Evolutionary conservation across 2,329 filamentous ascomycete genomes (phyloP).

Genomic region (Colletotrichum euphorbiae): DNA sequence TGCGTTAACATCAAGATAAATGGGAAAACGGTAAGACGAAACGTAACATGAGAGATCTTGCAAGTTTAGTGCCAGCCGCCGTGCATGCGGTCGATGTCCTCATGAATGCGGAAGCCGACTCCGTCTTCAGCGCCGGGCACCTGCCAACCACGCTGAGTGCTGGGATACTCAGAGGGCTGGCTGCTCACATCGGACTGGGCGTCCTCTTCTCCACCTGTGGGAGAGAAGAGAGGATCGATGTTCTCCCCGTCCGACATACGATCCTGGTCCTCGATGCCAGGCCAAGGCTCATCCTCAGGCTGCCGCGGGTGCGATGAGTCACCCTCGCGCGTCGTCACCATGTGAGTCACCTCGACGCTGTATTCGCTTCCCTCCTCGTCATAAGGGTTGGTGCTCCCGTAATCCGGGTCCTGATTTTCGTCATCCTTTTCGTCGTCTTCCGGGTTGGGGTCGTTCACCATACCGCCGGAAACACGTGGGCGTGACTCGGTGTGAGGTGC

Average conservation of each 20-base stretch:
- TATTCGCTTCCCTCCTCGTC: constrained; percentile 48
- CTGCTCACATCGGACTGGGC: constrained; percentile 56
- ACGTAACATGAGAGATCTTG: background rate
- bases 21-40: constrained; percentile 1
- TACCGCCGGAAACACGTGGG: constrained; percentile 35
- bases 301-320: constrained; percentile 46
- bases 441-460: constrained; percentile 42
- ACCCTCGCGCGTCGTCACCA: constrained; percentile 21
- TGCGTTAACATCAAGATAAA: constrained; percentile 35
- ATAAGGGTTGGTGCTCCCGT: constrained; percentile 45
- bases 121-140: constrained; percentile 43
- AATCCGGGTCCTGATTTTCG: constrained; percentile 44
- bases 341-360: constrained; percentile 46
- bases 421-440: constrained; percentile 48
- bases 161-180: constrained; percentile 68
- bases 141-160: constrained; percentile 58
- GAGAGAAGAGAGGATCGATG: constrained; percentile 54
- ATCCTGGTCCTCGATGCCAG: constrained; percentile 65
- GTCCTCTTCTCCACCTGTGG: constrained; percentile 44
- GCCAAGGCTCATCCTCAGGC: constrained; percentile 68
- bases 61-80: constrained; percentile 21
- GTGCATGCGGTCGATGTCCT: constrained; percentile 47
- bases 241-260: constrained; percentile 63
- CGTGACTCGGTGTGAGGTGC: constrained; percentile 60
- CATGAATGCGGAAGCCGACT: constrained; percentile 54